Conservation (phyloP, 192 early-diverging fungal species). For the Linnemannia zychae region DNA sequence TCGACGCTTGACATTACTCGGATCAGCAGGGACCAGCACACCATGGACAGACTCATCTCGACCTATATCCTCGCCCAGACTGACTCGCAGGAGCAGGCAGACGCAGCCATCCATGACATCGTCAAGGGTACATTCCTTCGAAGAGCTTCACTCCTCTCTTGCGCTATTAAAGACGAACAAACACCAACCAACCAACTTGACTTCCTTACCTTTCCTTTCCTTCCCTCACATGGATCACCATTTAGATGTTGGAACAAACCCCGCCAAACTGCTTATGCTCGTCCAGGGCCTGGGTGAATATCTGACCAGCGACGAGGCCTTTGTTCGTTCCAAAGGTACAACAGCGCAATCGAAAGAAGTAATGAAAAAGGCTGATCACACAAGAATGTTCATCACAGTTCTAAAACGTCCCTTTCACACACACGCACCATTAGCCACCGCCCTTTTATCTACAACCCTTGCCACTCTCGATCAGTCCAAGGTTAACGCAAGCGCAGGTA, state of each 20-base stretch:
- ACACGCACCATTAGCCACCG: slow-evolving; percentile 61
- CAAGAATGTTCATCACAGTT: not conserved
- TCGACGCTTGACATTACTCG: not conserved
- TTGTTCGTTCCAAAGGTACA: slow-evolving; percentile 85
- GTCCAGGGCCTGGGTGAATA: slow-evolving; percentile 84
- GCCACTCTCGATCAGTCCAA: slow-evolving; percentile 60
- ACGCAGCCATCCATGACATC: slow-evolving; percentile 55
- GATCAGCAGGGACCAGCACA: slow-evolving; percentile 13
- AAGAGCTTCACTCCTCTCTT: not conserved
- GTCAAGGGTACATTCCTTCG: slow-evolving; percentile 33
- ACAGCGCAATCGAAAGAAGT: not conserved
- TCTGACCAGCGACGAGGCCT: slow-evolving; percentile 87
- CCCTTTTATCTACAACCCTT: slow-evolving; percentile 75
- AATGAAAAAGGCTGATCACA: not conserved
- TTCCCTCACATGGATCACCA: not conserved
- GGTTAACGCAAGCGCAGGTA: slow-evolving; percentile 69
- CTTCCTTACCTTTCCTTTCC: not conserved
- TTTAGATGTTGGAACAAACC: slow-evolving; percentile 61
- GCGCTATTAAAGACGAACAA: not conserved
- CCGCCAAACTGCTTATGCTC: slow-evolving; percentile 76
- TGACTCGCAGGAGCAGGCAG: slow-evolving; percentile 55
- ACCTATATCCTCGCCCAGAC: slow-evolving; percentile 57
- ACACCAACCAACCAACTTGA: not conserved
- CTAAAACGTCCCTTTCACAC: not conserved
- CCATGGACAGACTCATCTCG: slow-evolving; percentile 56